Base-by-base conservation (phyloP, 345 rosid species). In the Geranium rotundifolium region DNA sequence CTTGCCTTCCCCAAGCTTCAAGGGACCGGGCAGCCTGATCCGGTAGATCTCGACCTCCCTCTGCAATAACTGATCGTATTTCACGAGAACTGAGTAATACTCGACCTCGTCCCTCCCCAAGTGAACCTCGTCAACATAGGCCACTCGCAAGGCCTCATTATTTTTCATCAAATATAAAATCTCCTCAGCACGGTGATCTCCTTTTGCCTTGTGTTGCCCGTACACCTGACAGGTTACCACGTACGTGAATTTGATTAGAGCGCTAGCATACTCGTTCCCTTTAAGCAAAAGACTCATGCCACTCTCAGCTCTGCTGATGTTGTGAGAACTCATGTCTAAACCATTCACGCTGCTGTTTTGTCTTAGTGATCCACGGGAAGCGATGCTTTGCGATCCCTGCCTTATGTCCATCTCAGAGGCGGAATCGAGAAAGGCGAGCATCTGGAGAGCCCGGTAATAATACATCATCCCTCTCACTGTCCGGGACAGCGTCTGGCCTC, bases 401-500 rank as follows among this genome's bases (percentile, higher is more conserved):
- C 78, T 80, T 58, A 86, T 75, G 64, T 91, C 97, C 77, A 81
- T 73, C 82, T 91, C 97, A 17, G 95, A 82, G 56, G 97, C 97
- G 56, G 88, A 77, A 67, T 91, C 97, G 60, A 91, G 91, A 74
- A 72, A 91, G 19, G 95, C 76, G 71, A 91, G 96, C 83, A 81
- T 86, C 87, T 82, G 75, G 61, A 91, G 81, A 64, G 97, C 91
- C 73, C 95, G 80, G 63, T 85, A 82, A 72, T 91, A 88, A 69
- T 91, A 91, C 97, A 91, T 88, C 96, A 91, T 91, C 67, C 91
- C 91, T 70, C 98, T 76, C 23, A 89, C 95, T 0, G 98, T 91
- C 59, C 96, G 90, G 29, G 96, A 87, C 58, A 91, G 76, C 4
- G 98, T 91, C 76, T 91, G 98, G 23, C 98, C 98, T 73, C 98